A percentile compares a stretch with the other conserved stretches of the same genome.
Conservation (phyloP, 2,329 filamentous ascomycete species). For the Rhynchosporium graminicola region DNA sequence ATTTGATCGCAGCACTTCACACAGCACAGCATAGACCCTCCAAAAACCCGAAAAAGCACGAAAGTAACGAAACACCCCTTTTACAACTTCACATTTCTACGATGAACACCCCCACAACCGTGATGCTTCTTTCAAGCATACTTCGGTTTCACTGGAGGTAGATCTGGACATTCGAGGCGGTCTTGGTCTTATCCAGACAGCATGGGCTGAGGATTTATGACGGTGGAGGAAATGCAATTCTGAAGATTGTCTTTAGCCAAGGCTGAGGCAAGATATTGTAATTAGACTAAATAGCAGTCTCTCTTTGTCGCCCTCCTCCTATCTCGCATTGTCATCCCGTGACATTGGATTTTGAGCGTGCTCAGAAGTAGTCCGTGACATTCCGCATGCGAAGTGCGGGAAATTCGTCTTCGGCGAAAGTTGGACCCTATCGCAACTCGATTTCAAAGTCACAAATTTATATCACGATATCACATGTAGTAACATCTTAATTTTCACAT, state of each 20-base stretch:
- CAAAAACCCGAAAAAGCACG: constrained; percentile 34
- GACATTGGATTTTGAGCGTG: not conserved
- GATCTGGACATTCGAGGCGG: constrained; percentile 28
- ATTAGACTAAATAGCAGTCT: constrained; percentile 42
- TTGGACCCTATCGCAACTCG: too few relatives aligned
- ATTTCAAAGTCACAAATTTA: too few relatives aligned
- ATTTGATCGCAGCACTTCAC: constrained; percentile 29
- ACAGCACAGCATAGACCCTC: constrained; percentile 30
- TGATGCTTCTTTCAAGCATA: constrained; percentile 31
- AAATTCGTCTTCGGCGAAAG: too few relatives aligned
- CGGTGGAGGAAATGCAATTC: constrained; percentile 34
- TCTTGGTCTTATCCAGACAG: constrained; percentile 29
- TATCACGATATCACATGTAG: too few relatives aligned
- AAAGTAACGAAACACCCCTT: constrained; percentile 34
- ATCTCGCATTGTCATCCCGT: too few relatives aligned
- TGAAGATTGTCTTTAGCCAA: constrained; percentile 31
- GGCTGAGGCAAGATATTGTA: constrained; percentile 37
- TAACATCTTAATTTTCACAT: too few relatives aligned
- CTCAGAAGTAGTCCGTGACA: not conserved
- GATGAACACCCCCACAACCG: constrained; percentile 29
- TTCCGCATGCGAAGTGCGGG: too few relatives aligned
- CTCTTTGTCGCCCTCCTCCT: constrained; percentile 34
- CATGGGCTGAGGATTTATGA: constrained; percentile 35
- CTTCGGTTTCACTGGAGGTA: constrained; percentile 29
- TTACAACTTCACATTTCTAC: constrained; percentile 27